Evolutionary conservation across 1,284 basidiomycete genomes (phyloP).

Genomic region (Pterulicium gracile): DNA sequence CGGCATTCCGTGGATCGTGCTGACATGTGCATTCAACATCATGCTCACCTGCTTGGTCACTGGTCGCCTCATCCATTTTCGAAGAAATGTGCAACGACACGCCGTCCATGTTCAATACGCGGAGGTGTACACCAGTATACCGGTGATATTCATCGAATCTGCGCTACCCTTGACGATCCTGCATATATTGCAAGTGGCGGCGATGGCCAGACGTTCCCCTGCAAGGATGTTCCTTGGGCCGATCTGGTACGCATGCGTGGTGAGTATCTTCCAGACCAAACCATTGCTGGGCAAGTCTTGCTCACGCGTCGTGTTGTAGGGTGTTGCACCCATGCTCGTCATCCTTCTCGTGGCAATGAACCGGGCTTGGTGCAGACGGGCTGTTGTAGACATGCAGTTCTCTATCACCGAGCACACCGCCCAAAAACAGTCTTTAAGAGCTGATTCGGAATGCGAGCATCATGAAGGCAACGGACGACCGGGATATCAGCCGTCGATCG

Average conservation of each 20-base stretch:
- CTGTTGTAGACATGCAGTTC: neutral
- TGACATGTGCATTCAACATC: conserved; percentile 14
- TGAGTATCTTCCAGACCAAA: no score
- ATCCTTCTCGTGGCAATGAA: conserved; percentile 13
- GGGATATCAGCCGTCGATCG: no score
- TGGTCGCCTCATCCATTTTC: conserved; percentile 11
- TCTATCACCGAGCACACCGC: no score
- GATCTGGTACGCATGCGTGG: conserved; percentile 16
- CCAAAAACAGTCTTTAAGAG: no score
- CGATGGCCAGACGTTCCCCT: conserved; percentile 13
- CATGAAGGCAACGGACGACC: no score
- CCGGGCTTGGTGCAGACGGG: conserved; percentile 10
- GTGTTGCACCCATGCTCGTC: conserved; percentile 14
- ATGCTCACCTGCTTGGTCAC: conserved; percentile 14
- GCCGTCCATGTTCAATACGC: conserved; percentile 11
- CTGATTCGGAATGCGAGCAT: no score
- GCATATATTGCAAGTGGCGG: conserved; percentile 15
- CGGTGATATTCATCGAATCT: conserved; percentile 19
- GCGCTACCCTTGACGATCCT: conserved; percentile 17
- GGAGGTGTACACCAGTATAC: conserved; percentile 15
- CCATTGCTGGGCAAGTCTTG: no score
- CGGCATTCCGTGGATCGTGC: conserved; percentile 14
- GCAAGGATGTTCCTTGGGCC: conserved; percentile 15
- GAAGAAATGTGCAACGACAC: conserved; percentile 7
- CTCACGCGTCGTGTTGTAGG: conserved; percentile 10